Conservation (phyloP, 208 protist genomes). For the Leptomonas pyrrhocoris region DNA sequence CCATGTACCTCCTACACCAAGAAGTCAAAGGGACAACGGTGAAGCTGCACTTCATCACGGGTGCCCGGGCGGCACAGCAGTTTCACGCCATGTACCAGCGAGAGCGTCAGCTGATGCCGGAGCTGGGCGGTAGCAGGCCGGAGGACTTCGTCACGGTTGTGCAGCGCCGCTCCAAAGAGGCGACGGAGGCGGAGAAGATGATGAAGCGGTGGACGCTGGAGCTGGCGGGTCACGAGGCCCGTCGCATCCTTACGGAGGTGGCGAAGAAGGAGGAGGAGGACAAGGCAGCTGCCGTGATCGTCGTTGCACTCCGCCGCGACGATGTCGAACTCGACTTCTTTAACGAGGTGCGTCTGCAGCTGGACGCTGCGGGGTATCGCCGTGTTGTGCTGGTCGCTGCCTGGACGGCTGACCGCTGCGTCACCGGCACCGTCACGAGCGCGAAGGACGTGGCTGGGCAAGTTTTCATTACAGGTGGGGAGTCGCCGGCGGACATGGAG, state of each 20-base stretch:
- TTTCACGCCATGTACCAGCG: conserved; percentile 70
- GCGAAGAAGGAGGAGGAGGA: background rate
- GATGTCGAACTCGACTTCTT: conserved; percentile 77
- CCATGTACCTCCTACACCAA: conserved; percentile 79
- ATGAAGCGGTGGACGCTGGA: conserved; percentile 61
- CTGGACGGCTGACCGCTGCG: conserved; percentile 43
- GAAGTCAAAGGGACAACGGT: conserved; percentile 79
- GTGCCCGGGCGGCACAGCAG: conserved; percentile 51
- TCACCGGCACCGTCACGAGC: conserved; percentile 17
- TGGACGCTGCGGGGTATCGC: conserved; percentile 38
- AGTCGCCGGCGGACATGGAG: conserved; percentile 39
- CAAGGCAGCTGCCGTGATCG: conserved; percentile 1
- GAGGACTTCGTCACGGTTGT: conserved; percentile 60
- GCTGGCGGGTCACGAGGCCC: conserved; percentile 47
- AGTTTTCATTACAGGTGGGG: conserved; percentile 65
- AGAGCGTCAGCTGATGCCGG: conserved; percentile 61
- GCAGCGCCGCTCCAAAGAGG: conserved; percentile 53
- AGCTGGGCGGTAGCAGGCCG: conserved; percentile 65
- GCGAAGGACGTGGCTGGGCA: conserved; percentile 54
- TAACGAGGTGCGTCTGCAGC: conserved; percentile 36
- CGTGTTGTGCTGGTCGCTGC: conserved; percentile 58
- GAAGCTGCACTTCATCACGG: conserved; percentile 82
- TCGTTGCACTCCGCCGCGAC: conserved; percentile 56
- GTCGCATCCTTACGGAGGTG: conserved; percentile 37
- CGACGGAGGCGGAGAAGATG: conserved; percentile 54